These are phyloP conservation scores for Bauhinia variegata DNA, from an alignment of 306 rosid species.

Conservation along the genomic window DNA sequence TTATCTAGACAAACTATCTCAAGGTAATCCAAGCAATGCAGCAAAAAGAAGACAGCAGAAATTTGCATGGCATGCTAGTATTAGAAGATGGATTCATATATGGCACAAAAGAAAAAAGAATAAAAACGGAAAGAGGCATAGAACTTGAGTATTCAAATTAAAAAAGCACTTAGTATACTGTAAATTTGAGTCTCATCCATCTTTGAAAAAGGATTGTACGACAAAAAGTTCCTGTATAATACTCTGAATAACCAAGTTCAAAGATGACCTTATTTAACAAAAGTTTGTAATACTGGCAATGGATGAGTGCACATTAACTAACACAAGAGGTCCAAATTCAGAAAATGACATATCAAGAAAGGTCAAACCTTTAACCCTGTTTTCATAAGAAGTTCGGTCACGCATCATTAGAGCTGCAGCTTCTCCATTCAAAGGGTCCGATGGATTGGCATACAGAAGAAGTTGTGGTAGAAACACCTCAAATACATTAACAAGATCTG, in stretches of 20 bases:
- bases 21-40: no score
- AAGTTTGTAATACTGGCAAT: not conserved
- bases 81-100: no score
- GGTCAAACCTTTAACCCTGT: conserved; percentile 57
- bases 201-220: not conserved
- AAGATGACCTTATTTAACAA: not conserved
- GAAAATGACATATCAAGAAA: conserved; percentile 19
- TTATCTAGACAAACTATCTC: no score
- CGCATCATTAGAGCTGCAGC: conserved; percentile 65
- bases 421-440: conserved; percentile 66
- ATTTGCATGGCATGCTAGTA: no score
- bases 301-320: conserved; percentile 5
- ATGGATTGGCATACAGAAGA: conserved; percentile 62
- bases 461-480: conserved; percentile 67
- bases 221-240: not conserved
- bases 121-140: not conserved
- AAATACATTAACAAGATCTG: conserved; percentile 69
- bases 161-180: not conserved
- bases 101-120: not conserved
- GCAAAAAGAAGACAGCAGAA: no score
- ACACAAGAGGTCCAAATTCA: conserved; percentile 1
- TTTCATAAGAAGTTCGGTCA: conserved; percentile 52
- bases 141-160: not conserved
- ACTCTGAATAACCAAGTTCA: not conserved
- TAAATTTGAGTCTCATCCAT: not conserved